phyloP scores from a whole-genome alignment of 1,139 yeast species.

The Kurtzmaniella natalensis region DNA sequence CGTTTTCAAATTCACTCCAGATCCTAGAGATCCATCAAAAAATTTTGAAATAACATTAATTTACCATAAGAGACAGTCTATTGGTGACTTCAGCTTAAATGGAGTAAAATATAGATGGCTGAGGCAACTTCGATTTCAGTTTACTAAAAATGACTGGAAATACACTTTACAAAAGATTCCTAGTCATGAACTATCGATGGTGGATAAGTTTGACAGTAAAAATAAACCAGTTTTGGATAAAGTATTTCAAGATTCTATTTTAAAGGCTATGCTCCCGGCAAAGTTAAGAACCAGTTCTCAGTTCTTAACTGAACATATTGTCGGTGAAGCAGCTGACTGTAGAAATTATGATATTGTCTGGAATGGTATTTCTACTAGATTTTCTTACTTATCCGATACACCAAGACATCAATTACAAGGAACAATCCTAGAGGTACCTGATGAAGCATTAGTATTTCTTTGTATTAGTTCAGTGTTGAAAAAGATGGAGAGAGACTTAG shows the following conservation, averaged over 20 bases:
- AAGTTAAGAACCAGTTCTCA: conserved; percentile 1
- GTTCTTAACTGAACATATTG: neutral
- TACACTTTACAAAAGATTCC: neutral
- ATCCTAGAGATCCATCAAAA: conserved; percentile 2
- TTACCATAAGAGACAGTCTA: conserved; percentile 3
- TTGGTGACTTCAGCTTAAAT: conserved; percentile 1
- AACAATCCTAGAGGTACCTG: conserved; percentile 9
- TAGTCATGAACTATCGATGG: neutral
- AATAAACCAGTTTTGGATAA: neutral
- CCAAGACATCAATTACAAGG: neutral
- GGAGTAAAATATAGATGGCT: conserved; percentile 5
- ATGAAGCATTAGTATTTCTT: conserved; percentile 12
- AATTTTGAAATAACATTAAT: conserved; percentile 1
- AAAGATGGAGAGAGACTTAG: conserved; percentile 3
- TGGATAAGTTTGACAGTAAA: neutral
- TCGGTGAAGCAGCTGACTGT: neutral
- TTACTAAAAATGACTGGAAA: neutral
- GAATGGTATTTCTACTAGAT: neutral
- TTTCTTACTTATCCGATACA: neutral
- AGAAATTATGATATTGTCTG: neutral
- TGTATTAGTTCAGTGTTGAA: conserved; percentile 13
- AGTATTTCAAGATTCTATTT: neutral
- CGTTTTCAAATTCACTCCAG: conserved; percentile 5
- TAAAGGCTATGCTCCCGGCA: conserved; percentile 1
- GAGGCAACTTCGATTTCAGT: neutral